These are phyloP conservation scores for Aspergillus texensis DNA, from an alignment of 2,329 filamentous ascomycete genomes.

Conservation along the genomic window DNA sequence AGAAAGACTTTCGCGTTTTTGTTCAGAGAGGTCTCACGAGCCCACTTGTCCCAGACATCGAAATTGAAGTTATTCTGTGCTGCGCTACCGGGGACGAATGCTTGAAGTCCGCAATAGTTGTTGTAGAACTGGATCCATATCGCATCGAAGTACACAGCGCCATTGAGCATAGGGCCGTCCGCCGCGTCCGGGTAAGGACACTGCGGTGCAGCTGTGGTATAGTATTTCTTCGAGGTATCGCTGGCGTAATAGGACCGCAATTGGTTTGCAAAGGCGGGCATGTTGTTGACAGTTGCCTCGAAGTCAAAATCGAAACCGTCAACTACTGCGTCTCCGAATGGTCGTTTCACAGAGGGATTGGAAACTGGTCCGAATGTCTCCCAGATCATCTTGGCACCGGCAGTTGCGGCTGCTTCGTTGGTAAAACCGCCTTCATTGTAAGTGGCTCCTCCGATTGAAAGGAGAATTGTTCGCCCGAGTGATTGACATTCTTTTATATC, in stretches of 20 bases:
- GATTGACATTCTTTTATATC: conserved; percentile 63
- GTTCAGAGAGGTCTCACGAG: conserved; percentile 60
- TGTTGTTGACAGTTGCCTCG: conserved; percentile 62
- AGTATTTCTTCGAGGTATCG: conserved; percentile 56
- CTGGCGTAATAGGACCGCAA: conserved; percentile 60
- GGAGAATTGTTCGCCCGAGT: conserved; percentile 68
- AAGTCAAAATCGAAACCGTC: conserved; percentile 81
- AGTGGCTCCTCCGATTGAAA: conserved; percentile 72
- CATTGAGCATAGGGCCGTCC: conserved; percentile 59
- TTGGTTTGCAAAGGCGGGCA: conserved; percentile 61
- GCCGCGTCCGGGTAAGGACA: conserved; percentile 67
- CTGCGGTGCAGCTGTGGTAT: conserved; percentile 68
- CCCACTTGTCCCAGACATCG: conserved; percentile 67
- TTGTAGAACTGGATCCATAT: conserved; percentile 70
- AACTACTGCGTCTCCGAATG: conserved; percentile 66
- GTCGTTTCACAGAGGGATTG: conserved; percentile 52
- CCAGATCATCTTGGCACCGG: conserved; percentile 67
- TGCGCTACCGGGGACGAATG: conserved; percentile 49
- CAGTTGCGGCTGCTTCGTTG: conserved; percentile 52
- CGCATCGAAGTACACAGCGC: conserved; percentile 60
- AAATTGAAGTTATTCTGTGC: conserved; percentile 64
- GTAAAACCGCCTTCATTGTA: conserved; percentile 70
- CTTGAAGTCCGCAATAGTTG: conserved; percentile 66
- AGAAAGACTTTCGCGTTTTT: conserved; percentile 63
- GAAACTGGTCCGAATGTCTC: conserved; percentile 66